Base-by-base conservation (phyloP, 192 early-diverging fungal species). In the Funneliformis mosseae region DNA sequence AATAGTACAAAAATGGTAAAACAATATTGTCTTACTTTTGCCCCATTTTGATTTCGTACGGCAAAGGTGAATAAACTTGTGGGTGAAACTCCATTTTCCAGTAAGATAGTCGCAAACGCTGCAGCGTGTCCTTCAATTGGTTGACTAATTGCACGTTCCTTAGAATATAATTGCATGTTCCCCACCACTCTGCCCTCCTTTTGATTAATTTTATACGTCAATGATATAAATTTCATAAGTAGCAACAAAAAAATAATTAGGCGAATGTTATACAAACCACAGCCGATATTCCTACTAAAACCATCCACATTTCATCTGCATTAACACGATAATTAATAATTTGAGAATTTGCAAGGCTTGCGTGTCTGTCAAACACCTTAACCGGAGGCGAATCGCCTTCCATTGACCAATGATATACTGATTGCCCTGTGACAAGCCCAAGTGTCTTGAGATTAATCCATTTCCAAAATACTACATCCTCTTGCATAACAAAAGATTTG, bases 321-420 rank as follows among this genome's bases (percentile, higher is more conserved):
- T 95, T 95, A 67, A 96, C 91, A 41, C 93, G 91, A 87, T 98
- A 98, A 89, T 97, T 96, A 85, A 99, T 98, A 81, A 99, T 97
- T 87, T 99, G 98, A 67, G 92, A 89, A 77, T 93, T 95, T 60
- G 80, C 88, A 67, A 99, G 89, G 79, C 83, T 95, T 18, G 89
- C 84, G 83, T 98, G 94, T 33, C 97, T 91, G 74, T 98, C 98
- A 91, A 99, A 99, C 83, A 97, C 89, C 87, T 98, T 97, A 42
- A 85, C 82, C 8, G 97, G 97, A 43, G 86, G 83, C 42, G 93
- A 89, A 27, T 97, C 93, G 45, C 95, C 96, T 81, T 98, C 97
- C 72, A 98, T 95, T 61, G 95, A 93, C 98, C 98, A 99, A 87
- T 98, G 98, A 88, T 94, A 97, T 12, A 98, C 97, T 23, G 94